phyloP scores from a whole-genome alignment of 176 grass and related monocot species.

The Cenchrus americanus region DNA sequence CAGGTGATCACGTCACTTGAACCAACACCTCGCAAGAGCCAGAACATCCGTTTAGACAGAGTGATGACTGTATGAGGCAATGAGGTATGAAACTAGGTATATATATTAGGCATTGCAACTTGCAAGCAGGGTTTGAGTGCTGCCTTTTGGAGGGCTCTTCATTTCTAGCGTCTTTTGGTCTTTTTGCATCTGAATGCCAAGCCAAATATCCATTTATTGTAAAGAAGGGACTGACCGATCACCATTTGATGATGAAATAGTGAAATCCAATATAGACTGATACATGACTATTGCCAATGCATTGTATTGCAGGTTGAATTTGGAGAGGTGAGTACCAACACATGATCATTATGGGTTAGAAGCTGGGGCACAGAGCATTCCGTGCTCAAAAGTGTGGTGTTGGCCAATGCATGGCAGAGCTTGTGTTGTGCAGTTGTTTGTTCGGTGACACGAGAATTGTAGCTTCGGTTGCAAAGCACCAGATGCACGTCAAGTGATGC shows the following conservation, averaged over 20 bases:
- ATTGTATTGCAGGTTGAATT: constrained; percentile 17
- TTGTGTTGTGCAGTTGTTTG: neutral
- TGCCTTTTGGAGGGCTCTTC: neutral
- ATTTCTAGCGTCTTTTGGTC: neutral
- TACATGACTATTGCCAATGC: neutral
- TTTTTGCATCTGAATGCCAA: neutral
- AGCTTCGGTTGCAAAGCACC: neutral
- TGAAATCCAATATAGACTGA: constrained; percentile 7
- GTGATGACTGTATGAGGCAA: constrained; percentile 57
- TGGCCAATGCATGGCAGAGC: neutral
- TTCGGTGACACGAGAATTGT: neutral
- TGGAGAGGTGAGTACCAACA: neutral
- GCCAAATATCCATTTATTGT: neutral
- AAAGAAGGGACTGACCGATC: neutral
- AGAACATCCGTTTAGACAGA: constrained; percentile 71
- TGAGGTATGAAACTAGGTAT: constrained; percentile 36
- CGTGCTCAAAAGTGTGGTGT: neutral
- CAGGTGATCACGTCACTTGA: constrained; percentile 77
- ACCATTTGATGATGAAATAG: neutral
- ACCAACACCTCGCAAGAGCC: constrained; percentile 61
- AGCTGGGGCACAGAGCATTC: neutral
- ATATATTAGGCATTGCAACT: constrained; percentile 36
- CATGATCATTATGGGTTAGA: constrained; percentile 19
- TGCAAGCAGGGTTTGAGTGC: neutral
- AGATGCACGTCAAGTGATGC: neutral